Base-by-base conservation (phyloP, 768 basidiomycete genomes). In the Tulasnella calospora region DNA sequence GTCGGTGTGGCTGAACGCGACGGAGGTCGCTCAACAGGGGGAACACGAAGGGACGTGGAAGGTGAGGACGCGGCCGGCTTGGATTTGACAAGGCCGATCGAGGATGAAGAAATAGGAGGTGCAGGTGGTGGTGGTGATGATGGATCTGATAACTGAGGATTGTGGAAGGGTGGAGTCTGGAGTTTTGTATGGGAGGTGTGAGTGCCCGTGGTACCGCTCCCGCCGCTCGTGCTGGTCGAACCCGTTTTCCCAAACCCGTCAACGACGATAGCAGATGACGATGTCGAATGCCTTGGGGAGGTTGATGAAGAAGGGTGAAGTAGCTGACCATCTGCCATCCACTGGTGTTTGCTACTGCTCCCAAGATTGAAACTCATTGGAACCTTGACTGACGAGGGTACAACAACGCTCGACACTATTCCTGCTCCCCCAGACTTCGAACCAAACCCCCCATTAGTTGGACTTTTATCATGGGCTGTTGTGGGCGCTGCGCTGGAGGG, bases 101-200 rank as follows among this genome's bases (percentile, higher is more conserved):
- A 44, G 44, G 13, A 44, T 44, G 79, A n/a, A 81, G 80, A 1
- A 82, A 79, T 27, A 83, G 81, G 83, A 51, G 80, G 80, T 0
- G 81, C 80, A 40, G 82, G 80, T 6, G 83, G 82, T 33, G 81
- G 82, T 74, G 80, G 81, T 47, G 81, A 81, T 27, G 80, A 79
- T 13, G 79, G 73, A 21, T 78, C 67, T 51, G 85, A 85, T 0
- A 86, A 86, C 0, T 85, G 85, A 3, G 86, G 83, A 67, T 83
- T 84, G 35, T 86, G 84, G 57, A 86, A 84, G 82, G 80, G 81
- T 82, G 80, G 71, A 83, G 82, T 67, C 83, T 79, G 79, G 86
- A 82, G 17, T 85, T 83, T 67, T 83, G 82, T 35, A 74, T 55
- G 23, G 36, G 67, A 47, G 27, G 35, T n/a, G 40, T 21, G 84